Conservation (phyloP, 306 rosid species). For the Alnus glutinosa region DNA sequence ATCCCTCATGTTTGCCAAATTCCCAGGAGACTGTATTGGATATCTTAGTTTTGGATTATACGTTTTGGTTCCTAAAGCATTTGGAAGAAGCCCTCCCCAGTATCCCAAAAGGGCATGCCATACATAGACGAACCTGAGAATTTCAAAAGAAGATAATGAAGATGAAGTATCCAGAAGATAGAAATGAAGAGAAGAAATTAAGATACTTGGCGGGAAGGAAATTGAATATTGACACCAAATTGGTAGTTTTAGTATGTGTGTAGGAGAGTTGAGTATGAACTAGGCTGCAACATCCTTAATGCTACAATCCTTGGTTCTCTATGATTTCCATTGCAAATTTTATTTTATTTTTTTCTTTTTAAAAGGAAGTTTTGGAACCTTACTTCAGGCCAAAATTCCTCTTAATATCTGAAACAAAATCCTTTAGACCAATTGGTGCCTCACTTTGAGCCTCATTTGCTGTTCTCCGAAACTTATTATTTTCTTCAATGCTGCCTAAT, state of each 20-base stretch:
- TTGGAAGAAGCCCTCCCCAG: constrained; percentile 45
- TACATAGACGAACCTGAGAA: constrained; percentile 42
- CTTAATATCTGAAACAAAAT: constrained; percentile 42
- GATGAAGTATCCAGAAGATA: neutral
- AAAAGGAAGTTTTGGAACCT: constrained; percentile 8
- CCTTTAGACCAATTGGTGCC: constrained; percentile 36
- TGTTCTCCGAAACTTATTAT: constrained; percentile 33
- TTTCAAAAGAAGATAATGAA: neutral
- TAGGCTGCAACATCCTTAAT: neutral
- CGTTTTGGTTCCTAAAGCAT: constrained; percentile 37
- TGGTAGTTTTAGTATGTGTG: neutral
- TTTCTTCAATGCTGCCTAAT: constrained; percentile 39
- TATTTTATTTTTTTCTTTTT: neutral
- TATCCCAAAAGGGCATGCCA: constrained; percentile 49
- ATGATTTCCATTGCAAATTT: neutral
- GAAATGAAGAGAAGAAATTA: neutral
- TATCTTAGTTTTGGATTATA: constrained; percentile 32
- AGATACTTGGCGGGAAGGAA: neutral
- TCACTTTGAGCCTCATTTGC: constrained; percentile 19
- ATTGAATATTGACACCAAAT: neutral
- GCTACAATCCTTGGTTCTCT: neutral
- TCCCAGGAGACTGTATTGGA: constrained; percentile 45
- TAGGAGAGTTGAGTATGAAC: neutral
- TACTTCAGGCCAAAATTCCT: constrained; percentile 37
- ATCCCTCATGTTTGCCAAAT: constrained; percentile 43